Evolutionary conservation across 331 rosid species (phyloP).

Genomic region (Stylosanthes scabra): DNA sequence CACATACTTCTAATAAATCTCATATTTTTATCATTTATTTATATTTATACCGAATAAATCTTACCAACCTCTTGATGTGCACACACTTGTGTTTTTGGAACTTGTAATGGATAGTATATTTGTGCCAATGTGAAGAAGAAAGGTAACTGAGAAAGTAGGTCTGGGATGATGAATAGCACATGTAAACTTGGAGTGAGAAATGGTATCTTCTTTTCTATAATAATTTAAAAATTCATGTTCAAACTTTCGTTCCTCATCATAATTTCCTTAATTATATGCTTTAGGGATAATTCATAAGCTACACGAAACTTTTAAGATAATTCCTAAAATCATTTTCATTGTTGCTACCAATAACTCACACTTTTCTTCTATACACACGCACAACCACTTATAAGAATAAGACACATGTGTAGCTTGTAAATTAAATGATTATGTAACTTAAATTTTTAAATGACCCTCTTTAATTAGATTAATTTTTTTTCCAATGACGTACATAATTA

Average conservation of each 20-base stretch:
- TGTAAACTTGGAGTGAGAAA: background rate
- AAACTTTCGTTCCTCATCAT: background rate
- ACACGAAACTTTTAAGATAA: slow-evolving; percentile 6
- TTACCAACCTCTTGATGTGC: no score
- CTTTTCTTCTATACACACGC: background rate
- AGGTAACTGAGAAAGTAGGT: background rate
- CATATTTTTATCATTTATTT: no score
- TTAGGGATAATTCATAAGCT: background rate
- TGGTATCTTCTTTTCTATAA: background rate
- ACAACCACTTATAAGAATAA: background rate
- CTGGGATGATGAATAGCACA: background rate
- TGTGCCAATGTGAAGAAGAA: background rate
- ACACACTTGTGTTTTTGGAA: background rate
- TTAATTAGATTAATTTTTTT: background rate
- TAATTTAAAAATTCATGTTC: background rate
- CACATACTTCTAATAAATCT: no score
- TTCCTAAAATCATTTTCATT: background rate
- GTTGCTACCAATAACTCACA: background rate
- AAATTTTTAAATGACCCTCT: background rate
- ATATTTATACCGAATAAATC: no score
- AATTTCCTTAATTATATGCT: background rate
- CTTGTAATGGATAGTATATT: background rate
- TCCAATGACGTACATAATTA: background rate
- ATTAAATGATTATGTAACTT: background rate
- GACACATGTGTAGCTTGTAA: background rate